Evolutionary conservation across 352 stramenopile species (phyloP).

Genomic region (Phytophthora tubulina): DNA sequence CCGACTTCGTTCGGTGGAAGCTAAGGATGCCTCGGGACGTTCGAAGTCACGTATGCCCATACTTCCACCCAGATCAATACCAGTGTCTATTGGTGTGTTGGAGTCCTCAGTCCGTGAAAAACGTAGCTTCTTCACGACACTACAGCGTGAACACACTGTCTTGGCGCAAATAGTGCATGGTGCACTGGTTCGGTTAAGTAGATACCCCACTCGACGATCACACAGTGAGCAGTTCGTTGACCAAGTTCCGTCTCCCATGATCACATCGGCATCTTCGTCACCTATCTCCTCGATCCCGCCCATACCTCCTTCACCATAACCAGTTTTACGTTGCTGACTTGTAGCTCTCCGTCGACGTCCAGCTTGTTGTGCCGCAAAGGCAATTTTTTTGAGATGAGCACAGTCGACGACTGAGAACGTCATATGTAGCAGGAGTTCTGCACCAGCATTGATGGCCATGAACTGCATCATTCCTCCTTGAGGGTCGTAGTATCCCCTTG

Average conservation of each 20-base stretch:
- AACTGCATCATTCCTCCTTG: slow-evolving; percentile 62
- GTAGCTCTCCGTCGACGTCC: slow-evolving; percentile 38
- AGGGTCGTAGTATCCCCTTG: slow-evolving; percentile 66
- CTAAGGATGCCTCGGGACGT: slow-evolving; percentile 35
- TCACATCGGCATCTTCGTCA: slow-evolving; percentile 30
- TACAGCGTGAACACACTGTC: slow-evolving; percentile 58
- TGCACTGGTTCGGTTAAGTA: slow-evolving; percentile 46
- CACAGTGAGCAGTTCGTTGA: slow-evolving; percentile 51
- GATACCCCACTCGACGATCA: slow-evolving; percentile 38
- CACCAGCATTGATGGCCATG: slow-evolving; percentile 50
- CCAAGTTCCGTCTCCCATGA: slow-evolving; percentile 18
- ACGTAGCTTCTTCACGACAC: slow-evolving; percentile 59
- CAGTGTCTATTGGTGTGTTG: slow-evolving; percentile 1
- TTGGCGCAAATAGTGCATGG: slow-evolving; percentile 47
- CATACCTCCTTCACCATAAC: slow-evolving; percentile 36
- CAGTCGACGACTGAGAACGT: slow-evolving; percentile 53
- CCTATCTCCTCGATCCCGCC: slow-evolving; percentile 45
- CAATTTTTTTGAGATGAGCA: slow-evolving; percentile 71
- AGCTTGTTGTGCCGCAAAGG: slow-evolving; percentile 55
- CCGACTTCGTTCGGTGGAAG: slow-evolving; percentile 38
- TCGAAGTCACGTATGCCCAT: slow-evolving; percentile 42
- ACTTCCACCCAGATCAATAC: slow-evolving; percentile 32
- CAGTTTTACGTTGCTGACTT: slow-evolving; percentile 31
- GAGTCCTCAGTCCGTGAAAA: slow-evolving; percentile 44
- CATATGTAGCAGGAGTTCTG: slow-evolving; percentile 54